Base-by-base conservation (phyloP, 106 monocot species). In the Ottelia alismoides region DNA sequence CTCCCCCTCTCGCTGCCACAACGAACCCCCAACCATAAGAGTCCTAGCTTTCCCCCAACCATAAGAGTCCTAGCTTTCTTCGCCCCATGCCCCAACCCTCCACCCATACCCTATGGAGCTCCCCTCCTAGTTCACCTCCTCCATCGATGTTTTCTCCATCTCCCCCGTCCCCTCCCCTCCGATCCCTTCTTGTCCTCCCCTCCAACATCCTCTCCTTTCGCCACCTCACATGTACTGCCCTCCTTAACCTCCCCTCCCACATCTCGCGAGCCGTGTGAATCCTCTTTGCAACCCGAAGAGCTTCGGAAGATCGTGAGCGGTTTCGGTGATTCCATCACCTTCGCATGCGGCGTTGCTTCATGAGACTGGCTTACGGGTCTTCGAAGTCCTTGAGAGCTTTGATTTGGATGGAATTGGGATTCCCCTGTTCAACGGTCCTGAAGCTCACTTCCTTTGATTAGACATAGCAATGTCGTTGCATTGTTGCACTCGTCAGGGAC, bases 401-500 rank as follows among this genome's bases (percentile, higher is more conserved):
- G 58, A 78, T 26, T 47, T 32, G 9, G 14, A 55, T 6, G 11
- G 3, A 2, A 22, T 40, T 11, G 1, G 44, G 31, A 7, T 7
- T 20, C 20, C 19, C 28, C 18, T 20, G 25, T 12, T 21, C 3
- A n/a, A n/a, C n/a, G n/a, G n/a, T n/a, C n/a, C n/a, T n/a, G n/a
- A n/a, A n/a, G n/a, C n/a, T n/a, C 56, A 11, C 64, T 12, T 55
- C 78, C 81, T 1, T 27, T 1, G 21, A 69, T 92, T 16, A 49
- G 56, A 17, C 85, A 79, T 58, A 56, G 40, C 0, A 85, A 92
- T 62, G 55, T 67, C 0, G 82, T 73, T 3, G 82, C 74, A 0
- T 58, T 92, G 47, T 70, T 85, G 9, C 73, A 64, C 56, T 85
- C 92, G 1, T 92, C 92, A 1, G 92, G 92, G 18, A 92, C 92